A percentile compares a stretch with the other conserved stretches of the same genome.
phyloP scores from a whole-genome alignment of 768 basidiomycete genomes.

The Leucosporidium yakuticum region DNA sequence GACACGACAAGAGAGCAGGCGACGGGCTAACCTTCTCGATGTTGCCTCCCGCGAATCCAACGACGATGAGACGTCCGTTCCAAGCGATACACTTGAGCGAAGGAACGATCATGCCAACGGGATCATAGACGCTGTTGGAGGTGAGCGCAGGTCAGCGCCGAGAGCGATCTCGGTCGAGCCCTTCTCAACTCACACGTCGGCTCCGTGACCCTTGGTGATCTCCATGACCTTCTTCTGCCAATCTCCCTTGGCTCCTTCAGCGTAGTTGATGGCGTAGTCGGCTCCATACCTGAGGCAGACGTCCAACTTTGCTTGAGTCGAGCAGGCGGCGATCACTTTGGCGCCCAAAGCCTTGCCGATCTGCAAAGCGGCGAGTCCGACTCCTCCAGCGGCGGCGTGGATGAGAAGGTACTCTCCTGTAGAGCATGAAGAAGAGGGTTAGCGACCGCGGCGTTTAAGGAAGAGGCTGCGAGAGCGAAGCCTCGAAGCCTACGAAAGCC shows the following conservation, averaged over 20 bases:
- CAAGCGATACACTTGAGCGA: slow-evolving; percentile 87
- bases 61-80: slow-evolving; percentile 86
- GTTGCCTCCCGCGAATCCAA: slow-evolving; percentile 71
- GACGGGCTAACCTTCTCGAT: slow-evolving; percentile 64
- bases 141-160: background rate
- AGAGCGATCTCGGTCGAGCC: background rate
- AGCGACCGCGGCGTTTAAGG: background rate
- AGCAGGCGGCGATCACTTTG: slow-evolving; percentile 86
- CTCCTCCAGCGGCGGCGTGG: slow-evolving; percentile 92
- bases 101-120: slow-evolving; percentile 72
- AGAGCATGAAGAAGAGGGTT: slow-evolving; percentile 44
- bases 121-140: slow-evolving; percentile 57
- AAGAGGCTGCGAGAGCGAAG: background rate
- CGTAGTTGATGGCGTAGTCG: slow-evolving; percentile 74
- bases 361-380: slow-evolving; percentile 86
- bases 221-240: slow-evolving; percentile 89
- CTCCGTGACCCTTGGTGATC: slow-evolving; percentile 77
- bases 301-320: slow-evolving; percentile 57
- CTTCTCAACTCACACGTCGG: slow-evolving; percentile 45
- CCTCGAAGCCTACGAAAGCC: background rate
- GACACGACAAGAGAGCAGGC: slow-evolving; percentile 3
- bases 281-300: slow-evolving; percentile 71
- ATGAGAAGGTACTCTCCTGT: slow-evolving; percentile 78
- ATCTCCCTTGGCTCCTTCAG: slow-evolving; percentile 51
- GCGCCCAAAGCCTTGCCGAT: slow-evolving; percentile 89